These are phyloP conservation scores for Ophiosphaerella herpotricha DNA, from an alignment of 2,329 filamentous ascomycete genomes.

Conservation along the genomic window DNA sequence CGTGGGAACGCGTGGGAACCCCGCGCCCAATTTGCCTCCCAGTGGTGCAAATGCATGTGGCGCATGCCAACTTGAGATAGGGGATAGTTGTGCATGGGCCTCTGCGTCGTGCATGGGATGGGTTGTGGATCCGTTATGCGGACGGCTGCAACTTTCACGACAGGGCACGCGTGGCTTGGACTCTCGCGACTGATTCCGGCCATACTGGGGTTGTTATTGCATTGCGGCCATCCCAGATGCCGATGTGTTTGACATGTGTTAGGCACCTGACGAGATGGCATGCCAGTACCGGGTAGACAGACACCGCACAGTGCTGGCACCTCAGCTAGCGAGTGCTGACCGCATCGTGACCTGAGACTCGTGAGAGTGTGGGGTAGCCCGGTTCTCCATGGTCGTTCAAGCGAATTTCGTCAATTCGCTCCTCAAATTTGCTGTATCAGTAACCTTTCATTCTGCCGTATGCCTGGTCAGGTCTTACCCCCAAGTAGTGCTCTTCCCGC, in stretches of 20 bases:
- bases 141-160: slow-evolving; percentile 2
- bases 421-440: slow-evolving; percentile 4
- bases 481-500: background rate
- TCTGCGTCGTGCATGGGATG: background rate
- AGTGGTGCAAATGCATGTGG: slow-evolving; percentile 8
- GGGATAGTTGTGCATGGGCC: slow-evolving; percentile 1
- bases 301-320: no score
- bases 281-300: background rate
- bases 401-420: background rate
- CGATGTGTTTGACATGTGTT: background rate
- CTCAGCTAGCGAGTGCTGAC: no score
- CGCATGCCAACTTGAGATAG: slow-evolving; percentile 1
- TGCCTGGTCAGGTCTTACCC: background rate
- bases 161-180: background rate
- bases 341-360: no score
- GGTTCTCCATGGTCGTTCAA: background rate
- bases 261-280: background rate
- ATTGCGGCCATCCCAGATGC: background rate
- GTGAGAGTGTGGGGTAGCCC: background rate
- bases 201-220: background rate
- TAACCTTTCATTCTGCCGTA: slow-evolving; percentile 4
- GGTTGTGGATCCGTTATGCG: slow-evolving; percentile 4
- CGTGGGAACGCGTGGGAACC: slow-evolving; percentile 9
- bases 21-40: slow-evolving; percentile 14
- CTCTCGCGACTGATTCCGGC: background rate